Conservation (phyloP, 371 early-diverging fungal species). For the Mortierella sp. region DNA sequence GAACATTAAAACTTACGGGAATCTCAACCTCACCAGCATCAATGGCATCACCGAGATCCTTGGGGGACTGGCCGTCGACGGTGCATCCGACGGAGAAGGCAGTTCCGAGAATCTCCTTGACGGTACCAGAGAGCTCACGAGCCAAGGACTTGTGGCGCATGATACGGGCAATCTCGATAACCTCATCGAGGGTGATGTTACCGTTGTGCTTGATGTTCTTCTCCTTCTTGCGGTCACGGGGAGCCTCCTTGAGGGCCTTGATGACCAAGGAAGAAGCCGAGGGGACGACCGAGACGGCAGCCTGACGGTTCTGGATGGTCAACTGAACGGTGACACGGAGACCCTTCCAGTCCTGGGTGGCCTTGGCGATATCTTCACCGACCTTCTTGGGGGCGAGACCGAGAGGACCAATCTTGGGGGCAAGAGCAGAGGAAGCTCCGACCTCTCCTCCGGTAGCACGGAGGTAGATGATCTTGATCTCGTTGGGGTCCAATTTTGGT, state of each 20-base stretch:
- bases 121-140: constrained; percentile 90
- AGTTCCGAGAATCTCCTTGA: constrained; percentile 99
- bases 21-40: constrained; percentile 88
- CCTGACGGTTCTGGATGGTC: constrained; percentile 99
- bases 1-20: constrained; percentile 71
- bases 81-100: constrained; percentile 98
- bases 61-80: constrained; percentile 93
- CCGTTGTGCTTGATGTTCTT: constrained; percentile 99
- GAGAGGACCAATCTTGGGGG: constrained; percentile 99
- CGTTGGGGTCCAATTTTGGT: constrained; percentile 92
- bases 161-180: constrained; percentile 97
- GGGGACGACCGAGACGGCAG: constrained; percentile 97
- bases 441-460: constrained; percentile 99
- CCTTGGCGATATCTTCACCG: constrained; percentile 99
- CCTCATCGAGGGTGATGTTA: constrained; percentile 91
- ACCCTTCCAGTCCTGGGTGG: constrained; percentile 99
- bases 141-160: constrained; percentile 92
- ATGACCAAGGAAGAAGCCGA: constrained; percentile 98
- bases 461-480: constrained; percentile 94
- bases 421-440: constrained; percentile 98
- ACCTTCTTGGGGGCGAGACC: constrained; percentile 99
- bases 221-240: constrained; percentile 99
- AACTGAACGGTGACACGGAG: constrained; percentile 98
- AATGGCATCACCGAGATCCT: constrained; percentile 82
- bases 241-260: constrained; percentile 99